A percentile compares a stretch with the other conserved stretches of the same genome.
These are phyloP conservation scores for Phytophthora lateralis DNA, from an alignment of 352 stramenopile genomes.

Conservation along the genomic window DNA sequence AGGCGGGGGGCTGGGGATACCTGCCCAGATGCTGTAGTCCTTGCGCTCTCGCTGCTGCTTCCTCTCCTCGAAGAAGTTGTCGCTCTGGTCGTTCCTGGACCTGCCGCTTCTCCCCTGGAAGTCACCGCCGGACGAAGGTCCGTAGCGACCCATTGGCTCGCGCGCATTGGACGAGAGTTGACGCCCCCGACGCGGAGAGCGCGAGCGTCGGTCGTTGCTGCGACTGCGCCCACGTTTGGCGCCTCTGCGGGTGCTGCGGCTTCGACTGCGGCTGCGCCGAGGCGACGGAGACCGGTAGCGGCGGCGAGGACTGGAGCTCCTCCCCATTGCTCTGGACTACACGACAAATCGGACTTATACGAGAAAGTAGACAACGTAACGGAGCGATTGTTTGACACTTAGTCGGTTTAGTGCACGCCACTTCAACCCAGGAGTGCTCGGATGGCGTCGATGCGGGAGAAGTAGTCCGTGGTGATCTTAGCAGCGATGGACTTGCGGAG, in stretches of 20 bases:
- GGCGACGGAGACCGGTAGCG: slow-evolving; percentile 28
- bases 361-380: background rate
- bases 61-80: slow-evolving; percentile 77
- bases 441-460: slow-evolving; percentile 69
- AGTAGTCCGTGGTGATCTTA: slow-evolving; percentile 73
- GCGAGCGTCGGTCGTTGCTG: slow-evolving; percentile 27
- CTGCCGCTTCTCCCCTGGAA: slow-evolving; percentile 26
- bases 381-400: too few species aligned
- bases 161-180: slow-evolving; percentile 27
- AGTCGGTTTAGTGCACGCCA: slow-evolving; percentile 12
- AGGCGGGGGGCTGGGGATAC: slow-evolving; percentile 70
- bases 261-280: slow-evolving; percentile 37
- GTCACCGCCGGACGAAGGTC: slow-evolving; percentile 11
- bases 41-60: slow-evolving; percentile 67
- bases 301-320: slow-evolving; percentile 38
- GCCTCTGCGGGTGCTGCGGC: slow-evolving; percentile 27
- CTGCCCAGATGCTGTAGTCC: slow-evolving; percentile 74
- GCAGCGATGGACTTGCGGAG: slow-evolving; percentile 69
- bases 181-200: slow-evolving; percentile 33
- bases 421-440: slow-evolving; percentile 34
- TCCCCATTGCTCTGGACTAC: slow-evolving; percentile 10
- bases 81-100: slow-evolving; percentile 44
- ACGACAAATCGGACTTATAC: background rate
- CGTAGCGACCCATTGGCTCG: slow-evolving; percentile 40
- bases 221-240: slow-evolving; percentile 27